Evolutionary conservation across 148 eudicot species (phyloP).

Genomic region (Cornus suecica): DNA sequence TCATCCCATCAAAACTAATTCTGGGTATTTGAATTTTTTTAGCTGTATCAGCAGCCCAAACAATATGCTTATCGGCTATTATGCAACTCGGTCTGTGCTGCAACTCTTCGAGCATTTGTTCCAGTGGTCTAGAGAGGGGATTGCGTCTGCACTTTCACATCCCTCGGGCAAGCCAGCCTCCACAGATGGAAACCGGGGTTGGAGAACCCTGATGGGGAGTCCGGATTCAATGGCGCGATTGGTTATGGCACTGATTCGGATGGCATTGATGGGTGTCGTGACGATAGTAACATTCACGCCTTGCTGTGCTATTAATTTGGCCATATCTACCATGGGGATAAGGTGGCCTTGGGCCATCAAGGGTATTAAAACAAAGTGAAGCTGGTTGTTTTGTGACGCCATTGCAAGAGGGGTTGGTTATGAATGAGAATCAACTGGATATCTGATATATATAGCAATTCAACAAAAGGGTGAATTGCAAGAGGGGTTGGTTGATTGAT

Average conservation of each 20-base stretch:
- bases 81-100: slow-evolving; percentile 35
- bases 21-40: slow-evolving; percentile 27
- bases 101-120: slow-evolving; percentile 15
- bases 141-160: slow-evolving; percentile 36
- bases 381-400: slow-evolving; percentile 3
- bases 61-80: slow-evolving; percentile 22
- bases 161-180: slow-evolving; percentile 45
- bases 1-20: slow-evolving; percentile 27
- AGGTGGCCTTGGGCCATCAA: slow-evolving; percentile 40
- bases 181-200: slow-evolving; percentile 26
- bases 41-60: slow-evolving; percentile 28
- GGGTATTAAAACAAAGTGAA: slow-evolving; percentile 34
- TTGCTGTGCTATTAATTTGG: slow-evolving; percentile 29
- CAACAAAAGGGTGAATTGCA: too few species aligned
- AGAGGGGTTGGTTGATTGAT: too few species aligned
- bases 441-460: too few species aligned
- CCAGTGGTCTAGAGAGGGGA: slow-evolving; percentile 28
- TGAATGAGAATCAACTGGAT: too few species aligned
- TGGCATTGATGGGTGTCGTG: slow-evolving; percentile 36
- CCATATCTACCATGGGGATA: slow-evolving; percentile 49
- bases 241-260: slow-evolving; percentile 21
- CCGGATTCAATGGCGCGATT: slow-evolving; percentile 20
- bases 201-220: slow-evolving; percentile 23
- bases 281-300: slow-evolving; percentile 29
- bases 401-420: not conserved